phyloP scores from a whole-genome alignment of 441 rosid species.

The Melastoma candidum region DNA sequence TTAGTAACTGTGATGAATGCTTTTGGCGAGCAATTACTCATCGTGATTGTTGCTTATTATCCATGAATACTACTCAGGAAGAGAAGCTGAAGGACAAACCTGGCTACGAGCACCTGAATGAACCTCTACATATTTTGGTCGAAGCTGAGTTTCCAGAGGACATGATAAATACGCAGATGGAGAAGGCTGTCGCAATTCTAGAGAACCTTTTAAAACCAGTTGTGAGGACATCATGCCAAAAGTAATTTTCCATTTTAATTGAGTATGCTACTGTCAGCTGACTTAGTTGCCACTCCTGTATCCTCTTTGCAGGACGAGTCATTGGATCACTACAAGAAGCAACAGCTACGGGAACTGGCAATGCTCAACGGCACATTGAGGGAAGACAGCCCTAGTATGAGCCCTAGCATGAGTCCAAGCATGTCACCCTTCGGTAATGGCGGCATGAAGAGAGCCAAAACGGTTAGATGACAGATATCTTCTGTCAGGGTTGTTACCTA shows the following conservation, averaged over 20 bases:
- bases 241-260: constrained; percentile 2
- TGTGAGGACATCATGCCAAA: constrained; percentile 31
- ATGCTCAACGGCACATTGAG: constrained; percentile 75
- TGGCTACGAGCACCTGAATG: constrained; percentile 89
- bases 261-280: constrained; percentile 6
- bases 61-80: constrained; percentile 31
- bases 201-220: constrained; percentile 85
- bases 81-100: constrained; percentile 90
- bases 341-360: constrained; percentile 84
- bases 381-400: constrained; percentile 85
- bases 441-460: constrained; percentile 87
- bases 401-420: constrained; percentile 85
- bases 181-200: constrained; percentile 62
- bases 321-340: constrained; percentile 82
- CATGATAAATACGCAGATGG: constrained; percentile 56
- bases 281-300: constrained; percentile 3
- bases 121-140: constrained; percentile 76
- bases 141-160: constrained; percentile 94
- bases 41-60: no score
- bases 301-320: constrained; percentile 63
- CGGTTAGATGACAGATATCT: constrained; percentile 38
- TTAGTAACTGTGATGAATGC: no score
- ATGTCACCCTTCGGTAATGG: constrained; percentile 78
- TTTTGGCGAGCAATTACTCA: no score
- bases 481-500: neutral